Evolutionary conservation across 768 basidiomycete genomes (phyloP).

Genomic region (Russula virescens): DNA sequence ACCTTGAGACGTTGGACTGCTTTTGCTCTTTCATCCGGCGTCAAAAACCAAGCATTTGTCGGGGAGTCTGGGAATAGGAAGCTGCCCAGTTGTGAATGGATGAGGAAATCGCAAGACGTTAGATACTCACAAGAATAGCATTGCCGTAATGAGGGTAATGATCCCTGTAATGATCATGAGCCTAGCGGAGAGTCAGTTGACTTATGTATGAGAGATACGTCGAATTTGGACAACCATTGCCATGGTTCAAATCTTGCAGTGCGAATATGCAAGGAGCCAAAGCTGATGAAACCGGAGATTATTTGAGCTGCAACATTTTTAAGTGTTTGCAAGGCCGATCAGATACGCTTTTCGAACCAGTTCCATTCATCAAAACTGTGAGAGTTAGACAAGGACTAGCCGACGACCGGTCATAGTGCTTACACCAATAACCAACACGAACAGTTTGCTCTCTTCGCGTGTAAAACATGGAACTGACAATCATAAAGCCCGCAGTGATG

Average conservation of each 20-base stretch:
- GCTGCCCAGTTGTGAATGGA: slow-evolving; percentile 31
- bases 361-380: slow-evolving; percentile 69
- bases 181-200: slow-evolving; percentile 34
- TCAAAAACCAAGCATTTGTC: slow-evolving; percentile 69
- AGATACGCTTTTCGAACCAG: slow-evolving; percentile 36
- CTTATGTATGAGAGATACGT: background rate
- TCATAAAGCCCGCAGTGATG: slow-evolving; percentile 72
- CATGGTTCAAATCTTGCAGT: slow-evolving; percentile 56
- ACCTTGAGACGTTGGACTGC: slow-evolving; percentile 65
- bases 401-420: slow-evolving; percentile 27
- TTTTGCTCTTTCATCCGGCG: slow-evolving; percentile 50
- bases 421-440: slow-evolving; percentile 74
- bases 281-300: slow-evolving; percentile 62
- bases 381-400: background rate
- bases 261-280: slow-evolving; percentile 58
- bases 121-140: slow-evolving; percentile 47
- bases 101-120: background rate
- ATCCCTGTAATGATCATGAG: slow-evolving; percentile 66
- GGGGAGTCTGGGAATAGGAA: slow-evolving; percentile 73
- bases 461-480: slow-evolving; percentile 75
- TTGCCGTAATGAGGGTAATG: slow-evolving; percentile 48
- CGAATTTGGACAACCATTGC: slow-evolving; percentile 49
- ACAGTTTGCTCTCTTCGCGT: slow-evolving; percentile 64
- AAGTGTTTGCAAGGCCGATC: background rate
- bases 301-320: slow-evolving; percentile 49